Evolutionary conservation across 768 basidiomycete species (phyloP), one percentile per base, ranked within the genome.

Genomic region (Exsudoporus frostii): DNA sequence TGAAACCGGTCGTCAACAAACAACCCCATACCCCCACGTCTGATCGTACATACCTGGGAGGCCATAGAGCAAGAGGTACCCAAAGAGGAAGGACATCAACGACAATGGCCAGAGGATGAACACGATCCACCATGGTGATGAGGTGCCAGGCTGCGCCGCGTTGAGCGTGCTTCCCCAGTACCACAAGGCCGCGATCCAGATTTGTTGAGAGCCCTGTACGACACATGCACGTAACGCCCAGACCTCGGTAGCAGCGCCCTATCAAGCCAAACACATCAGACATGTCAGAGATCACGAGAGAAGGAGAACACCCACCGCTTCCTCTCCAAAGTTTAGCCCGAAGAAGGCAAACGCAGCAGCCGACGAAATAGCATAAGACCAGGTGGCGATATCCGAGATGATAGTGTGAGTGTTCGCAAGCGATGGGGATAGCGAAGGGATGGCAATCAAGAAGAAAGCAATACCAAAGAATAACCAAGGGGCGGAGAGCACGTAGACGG

Each of bases 161-260:
- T 88, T 87, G 54, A 97, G 75, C 30, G 82, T 81, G 70, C 86
- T 83, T 59, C 94, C 94, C 94, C 94, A 97, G 65, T 91, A 97
- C 94, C 94, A 97, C 34, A 97, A 73, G 8, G 89, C 94, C 4
- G 94, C 90, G 14, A 96, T 88, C 94, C 94, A 97, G 36, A 97
- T 83, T 71, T 96, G 94, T 61, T 97, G 94, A 10, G 92, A 88
- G 37, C 94, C 94, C 72, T 97, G 94, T 0, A 97, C 94, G 56
- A 95, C 74, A 67, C 92, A 95, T 13, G 94, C 94, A 30, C 94
- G 82, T 54, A 93, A 67, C 29, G 86, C 89, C 94, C 94, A 97
- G 15, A 95, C 85, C 70, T 97, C 94, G 7, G 94, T 95, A 1
- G 94, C 92, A 50, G 94, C 92, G 63, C 94, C 93, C 83, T 90